phyloP scores from a whole-genome alignment of 345 rosid genomes.

The Citrus medica region DNA sequence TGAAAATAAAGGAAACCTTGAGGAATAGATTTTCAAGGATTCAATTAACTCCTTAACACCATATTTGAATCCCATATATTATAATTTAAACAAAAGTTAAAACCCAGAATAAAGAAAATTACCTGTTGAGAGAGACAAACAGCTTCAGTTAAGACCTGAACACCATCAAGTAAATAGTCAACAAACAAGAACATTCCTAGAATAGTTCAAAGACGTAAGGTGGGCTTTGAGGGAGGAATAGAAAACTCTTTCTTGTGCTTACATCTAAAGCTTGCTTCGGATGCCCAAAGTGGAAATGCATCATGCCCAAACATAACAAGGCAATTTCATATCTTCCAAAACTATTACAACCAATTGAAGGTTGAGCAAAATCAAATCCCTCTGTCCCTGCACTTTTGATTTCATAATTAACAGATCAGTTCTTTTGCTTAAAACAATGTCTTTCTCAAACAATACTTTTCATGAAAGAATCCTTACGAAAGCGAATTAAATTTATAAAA shows the following conservation, averaged over 20 bases:
- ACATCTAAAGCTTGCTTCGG: slow-evolving; percentile 95
- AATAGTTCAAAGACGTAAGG: neutral
- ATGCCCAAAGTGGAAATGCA: slow-evolving; percentile 97
- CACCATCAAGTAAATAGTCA: slow-evolving; percentile 25
- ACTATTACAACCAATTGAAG: slow-evolving; percentile 50
- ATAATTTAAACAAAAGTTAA: neutral
- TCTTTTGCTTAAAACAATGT: slow-evolving; percentile 16
- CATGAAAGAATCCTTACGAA: slow-evolving; percentile 15
- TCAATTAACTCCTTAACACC: neutral
- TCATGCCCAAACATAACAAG: slow-evolving; percentile 84
- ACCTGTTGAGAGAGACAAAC: slow-evolving; percentile 90
- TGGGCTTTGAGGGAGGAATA: neutral
- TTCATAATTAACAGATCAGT: slow-evolving; percentile 39
- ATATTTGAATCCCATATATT: neutral
- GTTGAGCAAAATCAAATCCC: slow-evolving; percentile 72
- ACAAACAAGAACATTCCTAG: slow-evolving; percentile 1
- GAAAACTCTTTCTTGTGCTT: slow-evolving; percentile 19
- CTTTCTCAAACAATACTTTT: neutral
- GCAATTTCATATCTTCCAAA: slow-evolving; percentile 80
- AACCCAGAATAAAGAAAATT: slow-evolving; percentile 7
- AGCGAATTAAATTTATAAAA: neutral
- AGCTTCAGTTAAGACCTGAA: slow-evolving; percentile 91
- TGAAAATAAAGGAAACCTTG: neutral
- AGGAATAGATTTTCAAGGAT: neutral
- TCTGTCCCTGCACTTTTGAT: slow-evolving; percentile 93